phyloP scores from a whole-genome alignment of 2,329 filamentous ascomycete species.

The Bisporella sp. region DNA sequence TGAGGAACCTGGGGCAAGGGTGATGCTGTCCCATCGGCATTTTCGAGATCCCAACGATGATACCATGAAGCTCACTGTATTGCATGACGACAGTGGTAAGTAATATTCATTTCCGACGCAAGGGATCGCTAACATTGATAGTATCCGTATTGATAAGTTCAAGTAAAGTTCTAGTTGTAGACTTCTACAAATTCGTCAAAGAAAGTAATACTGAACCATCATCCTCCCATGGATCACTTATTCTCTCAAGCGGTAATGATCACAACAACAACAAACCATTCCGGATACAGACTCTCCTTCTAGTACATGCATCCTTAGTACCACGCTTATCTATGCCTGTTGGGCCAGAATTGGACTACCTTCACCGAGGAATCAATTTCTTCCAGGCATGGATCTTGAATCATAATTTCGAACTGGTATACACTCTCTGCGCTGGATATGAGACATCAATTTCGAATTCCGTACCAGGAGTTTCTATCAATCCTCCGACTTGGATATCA shows the following conservation, averaged over 20 bases:
- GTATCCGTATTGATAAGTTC: conserved; percentile 22
- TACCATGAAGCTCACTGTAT: conserved; percentile 33
- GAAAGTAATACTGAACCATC: neutral
- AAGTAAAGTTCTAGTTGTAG: conserved; percentile 15
- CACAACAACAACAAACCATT: too few species aligned
- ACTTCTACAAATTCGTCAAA: conserved; percentile 20
- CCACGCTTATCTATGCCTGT: neutral
- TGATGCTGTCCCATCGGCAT: conserved; percentile 38
- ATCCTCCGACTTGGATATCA: neutral
- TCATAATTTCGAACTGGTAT: conserved; percentile 36
- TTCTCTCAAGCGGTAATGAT: conserved; percentile 3
- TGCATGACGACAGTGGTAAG: conserved; percentile 17
- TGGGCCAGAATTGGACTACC: conserved; percentile 22
- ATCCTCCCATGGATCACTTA: conserved; percentile 16
- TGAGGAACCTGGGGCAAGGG: conserved; percentile 4
- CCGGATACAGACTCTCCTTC: too few species aligned
- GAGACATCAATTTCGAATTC: neutral
- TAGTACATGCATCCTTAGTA: too few species aligned
- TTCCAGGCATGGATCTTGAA: conserved; percentile 40
- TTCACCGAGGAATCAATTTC: conserved; percentile 32
- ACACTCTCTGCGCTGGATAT: conserved; percentile 29
- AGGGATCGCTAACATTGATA: conserved; percentile 11
- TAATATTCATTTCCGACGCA: neutral
- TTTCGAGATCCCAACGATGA: conserved; percentile 32
- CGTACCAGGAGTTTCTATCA: neutral